A percentile compares a stretch with the other conserved stretches of the same genome.
phyloP scores from a whole-genome alignment of 2,329 filamentous ascomycete genomes.

The Sporothrix protearum region DNA sequence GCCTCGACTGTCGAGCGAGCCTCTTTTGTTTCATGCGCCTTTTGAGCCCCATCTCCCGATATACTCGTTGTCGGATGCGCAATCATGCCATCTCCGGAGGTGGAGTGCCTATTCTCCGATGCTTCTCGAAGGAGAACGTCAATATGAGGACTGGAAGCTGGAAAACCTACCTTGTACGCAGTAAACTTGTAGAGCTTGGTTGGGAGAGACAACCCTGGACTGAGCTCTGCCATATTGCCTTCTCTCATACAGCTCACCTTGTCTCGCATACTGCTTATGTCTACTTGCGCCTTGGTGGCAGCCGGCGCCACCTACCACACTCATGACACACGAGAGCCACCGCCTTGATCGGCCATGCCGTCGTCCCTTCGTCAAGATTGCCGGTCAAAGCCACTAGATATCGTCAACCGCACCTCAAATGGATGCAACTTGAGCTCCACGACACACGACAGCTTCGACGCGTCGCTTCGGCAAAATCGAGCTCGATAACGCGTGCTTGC shows the following conservation, averaged over 20 bases:
- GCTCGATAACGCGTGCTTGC: neutral
- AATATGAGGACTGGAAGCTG: neutral
- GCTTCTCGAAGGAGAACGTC: neutral
- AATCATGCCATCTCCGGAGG: neutral
- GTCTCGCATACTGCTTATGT: neutral
- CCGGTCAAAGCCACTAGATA: neutral
- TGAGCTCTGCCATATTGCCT: neutral
- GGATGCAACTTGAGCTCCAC: neutral
- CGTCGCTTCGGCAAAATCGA: neutral
- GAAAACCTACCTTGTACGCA: neutral
- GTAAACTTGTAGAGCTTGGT: neutral
- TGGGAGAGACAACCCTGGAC: neutral
- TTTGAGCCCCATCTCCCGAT: neutral
- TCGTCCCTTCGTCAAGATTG: neutral
- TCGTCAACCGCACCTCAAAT: neutral
- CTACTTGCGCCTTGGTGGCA: neutral
- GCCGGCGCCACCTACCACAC: neutral
- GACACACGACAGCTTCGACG: neutral
- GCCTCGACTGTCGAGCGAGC: neutral
- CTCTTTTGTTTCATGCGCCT: neutral
- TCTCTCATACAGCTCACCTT: neutral
- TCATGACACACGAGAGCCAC: neutral
- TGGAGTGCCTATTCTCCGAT: neutral
- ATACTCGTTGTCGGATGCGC: neutral
- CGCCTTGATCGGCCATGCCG: neutral